Conservation (phyloP, 2,329 filamentous ascomycete species). For the Colletotrichum acutatum region DNA sequence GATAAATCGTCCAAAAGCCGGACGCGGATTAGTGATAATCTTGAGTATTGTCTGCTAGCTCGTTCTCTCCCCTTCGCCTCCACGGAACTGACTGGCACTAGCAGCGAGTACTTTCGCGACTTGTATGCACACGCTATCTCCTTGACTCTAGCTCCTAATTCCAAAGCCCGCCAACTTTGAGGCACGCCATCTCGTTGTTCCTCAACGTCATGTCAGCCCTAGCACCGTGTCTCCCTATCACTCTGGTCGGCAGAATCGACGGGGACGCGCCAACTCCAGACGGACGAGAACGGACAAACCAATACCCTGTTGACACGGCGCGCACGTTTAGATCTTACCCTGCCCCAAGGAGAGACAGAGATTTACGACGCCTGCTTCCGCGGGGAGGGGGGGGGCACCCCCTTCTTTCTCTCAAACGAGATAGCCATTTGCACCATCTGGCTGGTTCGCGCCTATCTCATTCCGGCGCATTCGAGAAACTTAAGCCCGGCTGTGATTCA, state of each 20-base stretch:
- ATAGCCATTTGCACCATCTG: background rate
- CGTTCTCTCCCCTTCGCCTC: background rate
- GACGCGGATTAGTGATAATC: constrained; percentile 9
- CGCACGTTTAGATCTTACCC: constrained; percentile 12
- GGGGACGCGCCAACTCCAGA: background rate
- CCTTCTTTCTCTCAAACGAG: background rate
- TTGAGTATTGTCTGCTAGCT: constrained; percentile 4
- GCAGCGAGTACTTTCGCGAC: background rate
- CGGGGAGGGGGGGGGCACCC: too few species aligned
- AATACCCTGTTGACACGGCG: constrained; percentile 13
- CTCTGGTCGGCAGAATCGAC: background rate
- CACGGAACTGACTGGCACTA: background rate
- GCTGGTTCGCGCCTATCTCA: background rate
- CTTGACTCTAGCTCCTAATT: background rate
- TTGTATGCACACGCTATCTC: background rate
- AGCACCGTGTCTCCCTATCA: background rate
- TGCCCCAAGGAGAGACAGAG: background rate
- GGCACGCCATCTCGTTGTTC: constrained; percentile 13
- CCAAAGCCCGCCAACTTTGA: constrained; percentile 2
- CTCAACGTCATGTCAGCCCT: constrained; percentile 21
- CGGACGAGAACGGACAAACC: background rate
- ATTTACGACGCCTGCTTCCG: background rate
- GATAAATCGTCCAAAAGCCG: constrained; percentile 26
- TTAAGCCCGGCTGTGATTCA: constrained; percentile 17
- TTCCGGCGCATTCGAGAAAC: constrained; percentile 17